Evolutionary conservation across 2,329 filamentous ascomycete species (phyloP), one percentile per base, ranked within the genome.

Genomic region (Emergomyces pasteurianus): DNA sequence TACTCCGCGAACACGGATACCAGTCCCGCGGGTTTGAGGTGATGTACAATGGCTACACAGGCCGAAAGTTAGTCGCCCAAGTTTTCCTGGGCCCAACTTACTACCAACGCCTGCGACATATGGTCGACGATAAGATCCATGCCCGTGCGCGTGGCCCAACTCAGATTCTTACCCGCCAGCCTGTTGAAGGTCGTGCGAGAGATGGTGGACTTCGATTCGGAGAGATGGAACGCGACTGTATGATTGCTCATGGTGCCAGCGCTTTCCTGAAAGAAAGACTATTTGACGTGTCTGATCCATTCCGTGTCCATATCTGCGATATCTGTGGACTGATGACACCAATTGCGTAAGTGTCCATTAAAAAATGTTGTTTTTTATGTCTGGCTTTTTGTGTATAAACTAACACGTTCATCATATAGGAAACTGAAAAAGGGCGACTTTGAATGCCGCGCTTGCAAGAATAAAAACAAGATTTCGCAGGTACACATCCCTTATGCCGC

Each of bases 201-300:
- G 95, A 99, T 73, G 94, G 94, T 83, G 94, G 94, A 80, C 83
- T 99, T 52, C 92, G 95, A 73, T 99, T 99, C 85, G 94, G 94
- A 86, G 94, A 99, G 81, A 99, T 99, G 94, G 95, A 99, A 78
- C 92, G 95, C 79, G 95, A 99, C 84, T 99, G 94, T 75, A 99
- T 99, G 94, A 99, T 99, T 80, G 91, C 95, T n/a, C 95, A 99
- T 74, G 94, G 94, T 73, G 94, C 95, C 3, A 92, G 90, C 60
- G 88, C 92, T 1, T 99, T 99, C 83, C 78, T 99, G 72, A 99
- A 99, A 79, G 94, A 99, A 80, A 86, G 94, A 70, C 78, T 99
- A 62, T 96, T 99, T 70, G 92, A 97, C 74, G 94, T 99, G 58
- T 96, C 90, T 59, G 94, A 99, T 79, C 92, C 94, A 43, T 99